Base-by-base conservation (phyloP, 768 basidiomycete genomes). In the Strobilomyces dryophilus region DNA sequence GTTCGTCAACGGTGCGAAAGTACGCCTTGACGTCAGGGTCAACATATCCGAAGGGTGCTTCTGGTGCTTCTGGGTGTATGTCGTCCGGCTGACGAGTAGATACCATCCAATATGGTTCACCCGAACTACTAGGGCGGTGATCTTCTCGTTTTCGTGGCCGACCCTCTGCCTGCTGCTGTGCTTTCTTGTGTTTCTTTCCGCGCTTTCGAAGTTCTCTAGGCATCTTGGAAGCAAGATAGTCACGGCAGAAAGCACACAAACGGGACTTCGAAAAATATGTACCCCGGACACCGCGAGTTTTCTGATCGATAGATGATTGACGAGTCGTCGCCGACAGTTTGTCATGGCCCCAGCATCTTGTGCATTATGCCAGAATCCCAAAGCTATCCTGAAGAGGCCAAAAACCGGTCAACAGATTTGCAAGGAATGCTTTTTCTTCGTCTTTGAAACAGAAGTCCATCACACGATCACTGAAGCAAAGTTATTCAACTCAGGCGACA, bases 391-490 rank as follows among this genome's bases (percentile, higher is more conserved):
- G 39, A 95, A 90, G 64, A 78, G 97, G 17, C 97, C 95, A 3
- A 99, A 99, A 71, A 99, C 95, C 1, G 93, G 93, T 0, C 95
- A 98, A 65, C 92, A 94, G 68, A 94, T 98, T 54, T 99, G 97
- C 77, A 89, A 87, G 69, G 84, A 88, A 36, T 99, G 97, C 67
- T 97, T 95, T 73, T 99, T 92, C 76, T 84, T 84, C 60, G 94
- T 98, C 37, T 99, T 99, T 62, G 97, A 99, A 76, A 95, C 93
- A 1, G 97, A 99, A 68, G 87, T 99, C 27, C 97, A 99, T 74
- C 88, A 95, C 67, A 98, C 97, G 1, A 98, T 98, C 66, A 84
- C 76, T 7, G 80, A 90, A 62, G 81, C 91, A 11, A 75, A 76
- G 51, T 76, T 99, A 4, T 99, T 99, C 77, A 84, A 83, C 65